A percentile compares a stretch with the other conserved stretches of the same genome.
Conservation (phyloP, 257 asterid species). For the Ophiorrhiza pumila region DNA sequence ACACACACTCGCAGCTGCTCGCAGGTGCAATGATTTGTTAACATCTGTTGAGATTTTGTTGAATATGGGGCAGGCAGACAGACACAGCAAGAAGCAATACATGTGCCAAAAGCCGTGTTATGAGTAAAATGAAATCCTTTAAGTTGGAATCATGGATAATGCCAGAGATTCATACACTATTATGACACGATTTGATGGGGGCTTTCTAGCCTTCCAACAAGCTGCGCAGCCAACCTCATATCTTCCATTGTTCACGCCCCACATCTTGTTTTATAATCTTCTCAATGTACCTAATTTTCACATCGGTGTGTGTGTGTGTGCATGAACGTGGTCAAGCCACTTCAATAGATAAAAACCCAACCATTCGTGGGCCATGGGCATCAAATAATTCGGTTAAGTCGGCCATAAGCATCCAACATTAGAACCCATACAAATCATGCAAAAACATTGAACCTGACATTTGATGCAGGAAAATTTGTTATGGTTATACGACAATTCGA, state of each 20-base stretch:
- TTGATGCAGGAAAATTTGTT: not conserved
- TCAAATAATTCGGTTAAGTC: not conserved
- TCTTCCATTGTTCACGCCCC: constrained; percentile 4
- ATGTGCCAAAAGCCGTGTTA: constrained; percentile 27
- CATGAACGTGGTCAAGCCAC: constrained; percentile 22
- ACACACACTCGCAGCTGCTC: too few relatives aligned
- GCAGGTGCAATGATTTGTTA: not conserved
- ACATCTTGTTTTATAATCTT: constrained; percentile 8
- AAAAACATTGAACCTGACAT: not conserved
- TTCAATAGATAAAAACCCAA: not conserved
- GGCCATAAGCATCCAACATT: not conserved
- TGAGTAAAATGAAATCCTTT: constrained; percentile 10
- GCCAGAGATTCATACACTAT: not conserved
- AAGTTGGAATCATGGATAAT: constrained; percentile 7
- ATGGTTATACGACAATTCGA: not conserved
- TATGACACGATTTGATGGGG: not conserved
- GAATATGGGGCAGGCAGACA: constrained; percentile 18
- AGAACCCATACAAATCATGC: not conserved
- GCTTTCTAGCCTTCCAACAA: constrained; percentile 8
- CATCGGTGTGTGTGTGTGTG: constrained; percentile 16
- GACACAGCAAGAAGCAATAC: constrained; percentile 16
- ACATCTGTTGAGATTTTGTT: not conserved
- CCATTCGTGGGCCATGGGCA: constrained; percentile 7
- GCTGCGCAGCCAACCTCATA: constrained; percentile 11
- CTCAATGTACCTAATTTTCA: not conserved